Evolutionary conservation across 108 stramenopile species (phyloP).

Genomic region (Fistulifera pelliculosa): DNA sequence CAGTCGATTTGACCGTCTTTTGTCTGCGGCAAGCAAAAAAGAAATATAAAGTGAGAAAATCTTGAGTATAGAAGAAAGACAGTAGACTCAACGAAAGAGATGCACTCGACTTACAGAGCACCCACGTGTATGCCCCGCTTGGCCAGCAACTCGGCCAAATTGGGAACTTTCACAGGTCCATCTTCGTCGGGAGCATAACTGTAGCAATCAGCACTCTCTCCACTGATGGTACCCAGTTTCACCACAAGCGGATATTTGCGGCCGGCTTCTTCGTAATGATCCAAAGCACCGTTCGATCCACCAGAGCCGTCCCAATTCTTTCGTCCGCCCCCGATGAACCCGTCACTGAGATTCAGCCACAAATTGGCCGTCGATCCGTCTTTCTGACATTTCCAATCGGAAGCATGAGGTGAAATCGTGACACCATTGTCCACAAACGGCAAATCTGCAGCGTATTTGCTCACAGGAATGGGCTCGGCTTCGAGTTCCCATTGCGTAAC

Average conservation of each 20-base stretch:
- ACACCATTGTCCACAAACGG: constrained; percentile 80
- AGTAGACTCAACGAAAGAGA: background rate
- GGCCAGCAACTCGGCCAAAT: constrained; percentile 83
- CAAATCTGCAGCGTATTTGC: constrained; percentile 51
- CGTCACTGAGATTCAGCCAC: constrained; percentile 96
- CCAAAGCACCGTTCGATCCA: constrained; percentile 91
- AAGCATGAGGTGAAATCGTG: constrained; percentile 50
- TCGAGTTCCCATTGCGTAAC: constrained; percentile 71
- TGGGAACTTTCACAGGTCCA: constrained; percentile 92
- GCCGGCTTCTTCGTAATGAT: constrained; percentile 90
- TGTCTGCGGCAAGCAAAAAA: constrained; percentile 23
- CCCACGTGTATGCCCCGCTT: constrained; percentile 86
- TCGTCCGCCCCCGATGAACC: constrained; percentile 95
- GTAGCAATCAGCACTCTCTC: constrained; percentile 90
- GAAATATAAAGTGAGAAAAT: background rate
- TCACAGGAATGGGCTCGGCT: constrained; percentile 56
- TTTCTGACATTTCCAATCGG: constrained; percentile 73
- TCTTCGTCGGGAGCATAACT: constrained; percentile 97
- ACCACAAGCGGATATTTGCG: constrained; percentile 91
- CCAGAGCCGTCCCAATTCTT: constrained; percentile 97
- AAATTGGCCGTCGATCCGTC: constrained; percentile 81
- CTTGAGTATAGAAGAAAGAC: background rate
- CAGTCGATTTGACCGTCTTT: constrained; percentile 96
- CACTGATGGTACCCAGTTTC: constrained; percentile 96
- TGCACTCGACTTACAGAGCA: constrained; percentile 27